phyloP scores from a whole-genome alignment of 345 rosid species.

The Raphanus sativus region DNA sequence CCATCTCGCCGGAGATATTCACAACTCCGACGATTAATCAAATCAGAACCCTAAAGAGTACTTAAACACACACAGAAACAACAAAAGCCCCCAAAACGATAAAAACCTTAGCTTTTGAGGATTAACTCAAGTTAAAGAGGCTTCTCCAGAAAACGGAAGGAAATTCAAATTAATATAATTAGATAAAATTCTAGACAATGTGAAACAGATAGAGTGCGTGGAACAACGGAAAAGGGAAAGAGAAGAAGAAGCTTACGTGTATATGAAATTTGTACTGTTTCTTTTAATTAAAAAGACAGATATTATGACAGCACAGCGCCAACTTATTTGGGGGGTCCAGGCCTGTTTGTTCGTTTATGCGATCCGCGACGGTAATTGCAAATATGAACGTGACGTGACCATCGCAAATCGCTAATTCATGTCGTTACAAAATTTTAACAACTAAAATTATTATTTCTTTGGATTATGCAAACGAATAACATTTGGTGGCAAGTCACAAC shows the following conservation, averaged over 20 bases:
- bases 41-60: constrained; percentile 20
- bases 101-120: constrained; percentile 16
- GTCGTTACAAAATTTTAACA: too few relatives aligned
- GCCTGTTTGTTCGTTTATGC: too few relatives aligned
- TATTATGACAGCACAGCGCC: constrained; percentile 36
- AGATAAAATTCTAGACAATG: neutral
- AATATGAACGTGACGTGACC: too few relatives aligned
- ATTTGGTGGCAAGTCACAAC: too few relatives aligned
- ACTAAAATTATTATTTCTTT: too few relatives aligned
- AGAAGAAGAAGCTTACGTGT: constrained; percentile 24
- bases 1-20: constrained; percentile 52
- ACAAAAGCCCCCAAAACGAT: neutral
- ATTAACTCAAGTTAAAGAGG: neutral
- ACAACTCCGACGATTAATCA: constrained; percentile 30
- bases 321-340: neutral
- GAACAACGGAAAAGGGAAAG: constrained; percentile 8
- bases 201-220: constrained; percentile 16
- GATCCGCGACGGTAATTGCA: too few relatives aligned
- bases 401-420: too few relatives aligned
- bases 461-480: too few relatives aligned
- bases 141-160: constrained; percentile 14
- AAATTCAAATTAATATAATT: neutral
- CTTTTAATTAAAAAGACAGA: constrained; percentile 13
- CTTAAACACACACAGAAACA: neutral
- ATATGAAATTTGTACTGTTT: neutral